Percentiles rank a stretch among this genome's conserved stretches.
Evolutionary conservation across 352 stramenopile genomes (phyloP).

Genomic region (Thalassiosira tumida): DNA sequence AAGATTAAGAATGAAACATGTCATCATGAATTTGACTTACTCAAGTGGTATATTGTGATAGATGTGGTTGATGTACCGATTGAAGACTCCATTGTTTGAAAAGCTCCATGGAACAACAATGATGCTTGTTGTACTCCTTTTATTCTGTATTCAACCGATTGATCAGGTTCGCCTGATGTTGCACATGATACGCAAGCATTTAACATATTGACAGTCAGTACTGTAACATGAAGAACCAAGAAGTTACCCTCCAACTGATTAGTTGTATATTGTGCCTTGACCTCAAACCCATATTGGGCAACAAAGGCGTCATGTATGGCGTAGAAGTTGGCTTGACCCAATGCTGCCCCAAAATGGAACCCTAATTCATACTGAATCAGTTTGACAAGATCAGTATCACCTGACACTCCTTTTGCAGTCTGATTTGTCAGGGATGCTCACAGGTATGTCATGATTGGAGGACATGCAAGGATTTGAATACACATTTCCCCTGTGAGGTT

Average conservation of each 20-base stretch:
- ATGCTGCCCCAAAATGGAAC: neutral
- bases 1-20: too few relatives aligned
- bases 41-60: too few relatives aligned
- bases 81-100: too few relatives aligned
- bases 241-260: neutral
- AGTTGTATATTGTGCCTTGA: neutral
- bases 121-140: too few relatives aligned
- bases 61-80: too few relatives aligned
- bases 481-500: too few relatives aligned
- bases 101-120: too few relatives aligned
- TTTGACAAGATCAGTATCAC: neutral
- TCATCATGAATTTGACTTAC: too few relatives aligned
- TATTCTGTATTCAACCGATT: too few relatives aligned
- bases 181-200: too few relatives aligned
- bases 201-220: too few relatives aligned
- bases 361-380: neutral
- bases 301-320: neutral
- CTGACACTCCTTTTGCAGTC: neutral
- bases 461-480: neutral
- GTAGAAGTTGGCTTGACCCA: neutral
- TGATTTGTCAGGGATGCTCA: neutral
- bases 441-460: slow-evolving; percentile 3
- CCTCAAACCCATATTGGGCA: neutral
- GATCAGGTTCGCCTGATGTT: too few relatives aligned
- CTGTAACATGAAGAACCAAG: neutral